phyloP scores from a whole-genome alignment of 768 basidiomycete genomes.

The Kwoniella sp. region DNA sequence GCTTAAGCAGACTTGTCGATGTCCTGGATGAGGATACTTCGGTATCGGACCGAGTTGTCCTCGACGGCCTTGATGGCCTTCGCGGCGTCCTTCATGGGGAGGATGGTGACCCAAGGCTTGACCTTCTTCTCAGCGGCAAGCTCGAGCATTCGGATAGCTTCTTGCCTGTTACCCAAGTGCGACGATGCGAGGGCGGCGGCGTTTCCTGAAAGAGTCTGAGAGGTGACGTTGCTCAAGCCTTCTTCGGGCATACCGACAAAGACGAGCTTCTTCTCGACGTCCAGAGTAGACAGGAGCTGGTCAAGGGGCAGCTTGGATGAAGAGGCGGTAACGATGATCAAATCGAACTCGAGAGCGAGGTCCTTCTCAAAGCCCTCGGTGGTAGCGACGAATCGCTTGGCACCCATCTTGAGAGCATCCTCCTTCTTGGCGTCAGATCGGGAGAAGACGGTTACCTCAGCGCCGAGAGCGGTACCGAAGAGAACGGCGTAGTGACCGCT shows the following conservation, averaged over 20 bases:
- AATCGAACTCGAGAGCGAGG: conserved; percentile 55
- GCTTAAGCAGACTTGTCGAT: conserved; percentile 24
- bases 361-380: conserved; percentile 49
- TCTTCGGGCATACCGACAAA: conserved; percentile 66
- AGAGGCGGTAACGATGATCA: conserved; percentile 59
- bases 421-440: conserved; percentile 64
- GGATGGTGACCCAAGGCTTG: conserved; percentile 61
- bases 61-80: conserved; percentile 63
- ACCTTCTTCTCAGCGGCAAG: conserved; percentile 65
- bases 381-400: conserved; percentile 62
- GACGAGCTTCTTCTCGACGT: conserved; percentile 64
- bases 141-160: conserved; percentile 65
- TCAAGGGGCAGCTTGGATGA: conserved; percentile 59
- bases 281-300: conserved; percentile 63
- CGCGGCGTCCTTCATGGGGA: conserved; percentile 63
- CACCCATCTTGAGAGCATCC: conserved; percentile 63
- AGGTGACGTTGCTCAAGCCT: conserved; percentile 58
- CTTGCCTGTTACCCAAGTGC: conserved; percentile 65
- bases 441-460: conserved; percentile 66
- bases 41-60: conserved; percentile 62
- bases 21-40: conserved; percentile 61
- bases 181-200: conserved; percentile 51
- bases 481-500: conserved; percentile 57
- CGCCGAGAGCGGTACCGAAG: conserved; percentile 64
- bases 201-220: conserved; percentile 57